phyloP scores from a whole-genome alignment of 2,329 filamentous ascomycete species.

The Cercospora zeae-maydis region DNA sequence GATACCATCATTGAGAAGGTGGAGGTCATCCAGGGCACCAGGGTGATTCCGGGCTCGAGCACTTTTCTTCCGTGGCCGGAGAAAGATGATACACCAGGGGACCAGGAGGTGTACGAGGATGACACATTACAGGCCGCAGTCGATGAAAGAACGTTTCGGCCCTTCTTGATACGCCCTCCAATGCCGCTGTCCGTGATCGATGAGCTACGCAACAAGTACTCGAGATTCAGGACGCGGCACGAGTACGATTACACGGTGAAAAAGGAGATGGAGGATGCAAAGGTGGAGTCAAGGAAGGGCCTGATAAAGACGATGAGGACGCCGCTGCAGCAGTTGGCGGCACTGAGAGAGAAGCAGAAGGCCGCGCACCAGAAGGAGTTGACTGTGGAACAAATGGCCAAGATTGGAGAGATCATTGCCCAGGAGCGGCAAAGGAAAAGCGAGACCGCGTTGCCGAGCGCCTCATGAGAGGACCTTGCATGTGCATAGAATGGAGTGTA shows the following conservation, averaged over 20 bases:
- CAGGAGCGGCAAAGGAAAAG: conserved; percentile 20
- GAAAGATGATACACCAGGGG: conserved; percentile 37
- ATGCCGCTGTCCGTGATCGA: conserved; percentile 77
- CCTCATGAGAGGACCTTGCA: neutral
- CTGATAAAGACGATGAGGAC: conserved; percentile 44
- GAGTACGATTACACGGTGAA: conserved; percentile 66
- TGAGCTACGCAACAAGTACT: conserved; percentile 81
- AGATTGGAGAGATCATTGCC: conserved; percentile 43
- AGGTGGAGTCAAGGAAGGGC: conserved; percentile 44
- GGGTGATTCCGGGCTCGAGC: conserved; percentile 66
- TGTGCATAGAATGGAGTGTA: conserved; percentile 10
- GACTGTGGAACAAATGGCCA: conserved; percentile 40
- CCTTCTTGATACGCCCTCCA: conserved; percentile 71
- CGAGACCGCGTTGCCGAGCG: neutral
- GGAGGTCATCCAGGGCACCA: conserved; percentile 37
- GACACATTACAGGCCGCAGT: conserved; percentile 77
- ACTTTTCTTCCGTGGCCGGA: conserved; percentile 72
- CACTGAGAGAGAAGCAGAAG: conserved; percentile 39
- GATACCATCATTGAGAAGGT: conserved; percentile 69
- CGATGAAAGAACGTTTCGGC: conserved; percentile 70
- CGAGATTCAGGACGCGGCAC: conserved; percentile 75
- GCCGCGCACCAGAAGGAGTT: conserved; percentile 38
- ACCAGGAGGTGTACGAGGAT: conserved; percentile 52
- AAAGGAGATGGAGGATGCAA: conserved; percentile 59
- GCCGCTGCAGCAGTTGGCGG: conserved; percentile 45